Percentiles rank a stretch among this genome's conserved stretches.
phyloP scores from a whole-genome alignment of 2,329 filamentous ascomycete species.

The Calonectria pauciramosa region DNA sequence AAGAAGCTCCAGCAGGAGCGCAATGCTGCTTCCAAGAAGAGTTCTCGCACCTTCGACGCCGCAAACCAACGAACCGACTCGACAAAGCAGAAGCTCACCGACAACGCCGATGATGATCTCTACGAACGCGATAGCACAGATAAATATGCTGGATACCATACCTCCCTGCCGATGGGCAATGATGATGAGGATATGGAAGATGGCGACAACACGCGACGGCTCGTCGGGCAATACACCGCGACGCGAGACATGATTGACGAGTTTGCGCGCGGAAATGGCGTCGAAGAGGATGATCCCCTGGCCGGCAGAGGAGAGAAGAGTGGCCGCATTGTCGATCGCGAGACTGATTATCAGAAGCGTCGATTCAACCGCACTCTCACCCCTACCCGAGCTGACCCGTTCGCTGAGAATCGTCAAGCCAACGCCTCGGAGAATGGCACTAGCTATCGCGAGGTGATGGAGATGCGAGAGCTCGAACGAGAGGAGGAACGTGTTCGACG shows the following conservation, averaged over 20 bases:
- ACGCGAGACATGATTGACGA: conserved; percentile 94
- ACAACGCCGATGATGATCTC: conserved; percentile 88
- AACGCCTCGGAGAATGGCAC: conserved; percentile 78
- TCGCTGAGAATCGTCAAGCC: conserved; percentile 80
- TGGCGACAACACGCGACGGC: conserved; percentile 78
- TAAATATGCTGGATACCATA: conserved; percentile 91
- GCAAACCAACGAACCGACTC: conserved; percentile 87
- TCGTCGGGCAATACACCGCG: conserved; percentile 97
- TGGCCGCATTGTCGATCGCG: conserved; percentile 90
- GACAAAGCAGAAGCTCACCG: conserved; percentile 92
- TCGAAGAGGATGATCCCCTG: conserved; percentile 93
- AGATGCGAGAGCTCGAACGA: conserved; percentile 87
- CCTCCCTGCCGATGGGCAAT: conserved; percentile 84
- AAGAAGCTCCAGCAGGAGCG: conserved; percentile 93
- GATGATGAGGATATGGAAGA: conserved; percentile 85
- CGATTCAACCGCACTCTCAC: conserved; percentile 90
- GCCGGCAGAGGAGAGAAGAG: conserved; percentile 87
- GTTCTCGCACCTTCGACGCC: conserved; percentile 83
- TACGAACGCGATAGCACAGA: conserved; percentile 85
- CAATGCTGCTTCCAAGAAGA: conserved; percentile 87
- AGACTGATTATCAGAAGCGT: conserved; percentile 98
- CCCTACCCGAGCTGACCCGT: conserved; percentile 87
- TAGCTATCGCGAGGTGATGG: conserved; percentile 93
- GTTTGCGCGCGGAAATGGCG: conserved; percentile 86
- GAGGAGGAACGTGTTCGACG: conserved; percentile 91